Evolutionary conservation across 495 filamentous ascomycete genomes (phyloP).

Genomic region (Sordaria brevicollis): DNA sequence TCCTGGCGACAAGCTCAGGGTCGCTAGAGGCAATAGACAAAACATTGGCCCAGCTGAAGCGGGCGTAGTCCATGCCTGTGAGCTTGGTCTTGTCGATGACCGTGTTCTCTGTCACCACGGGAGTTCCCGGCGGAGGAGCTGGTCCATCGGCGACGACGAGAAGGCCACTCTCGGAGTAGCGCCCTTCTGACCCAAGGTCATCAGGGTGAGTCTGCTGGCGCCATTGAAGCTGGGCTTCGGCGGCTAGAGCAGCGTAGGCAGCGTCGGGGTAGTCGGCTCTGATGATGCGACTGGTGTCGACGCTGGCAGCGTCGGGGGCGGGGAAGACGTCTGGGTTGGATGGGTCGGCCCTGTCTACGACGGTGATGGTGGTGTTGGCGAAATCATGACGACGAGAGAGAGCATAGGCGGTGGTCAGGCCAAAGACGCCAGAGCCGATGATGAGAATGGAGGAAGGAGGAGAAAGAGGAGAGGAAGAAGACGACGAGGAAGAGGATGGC

Average conservation of each 20-base stretch:
- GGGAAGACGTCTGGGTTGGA: slow-evolving; percentile 44
- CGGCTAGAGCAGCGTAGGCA: slow-evolving; percentile 59
- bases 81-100: slow-evolving; percentile 27
- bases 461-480: slow-evolving; percentile 7
- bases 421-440: slow-evolving; percentile 69
- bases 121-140: not conserved
- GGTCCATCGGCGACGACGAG: slow-evolving; percentile 48
- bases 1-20: slow-evolving; percentile 31
- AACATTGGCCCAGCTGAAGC: slow-evolving; percentile 56
- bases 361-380: slow-evolving; percentile 45
- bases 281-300: slow-evolving; percentile 70
- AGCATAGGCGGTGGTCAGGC: slow-evolving; percentile 57
- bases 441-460: slow-evolving; percentile 54
- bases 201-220: slow-evolving; percentile 42
- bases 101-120: slow-evolving; percentile 4
- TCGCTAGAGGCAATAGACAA: slow-evolving; percentile 24
- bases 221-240: slow-evolving; percentile 61
- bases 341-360: slow-evolving; percentile 52
- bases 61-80: slow-evolving; percentile 54
- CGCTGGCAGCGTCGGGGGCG: slow-evolving; percentile 57
- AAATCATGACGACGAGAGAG: slow-evolving; percentile 47
- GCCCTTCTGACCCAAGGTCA: slow-evolving; percentile 48
- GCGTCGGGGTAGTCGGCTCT: slow-evolving; percentile 71
- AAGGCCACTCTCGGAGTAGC: slow-evolving; percentile 70
- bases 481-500: slow-evolving; percentile 1